These are phyloP conservation scores for Ophiosphaerella narmari DNA, from an alignment of 2,329 filamentous ascomycete species.

Conservation along the genomic window DNA sequence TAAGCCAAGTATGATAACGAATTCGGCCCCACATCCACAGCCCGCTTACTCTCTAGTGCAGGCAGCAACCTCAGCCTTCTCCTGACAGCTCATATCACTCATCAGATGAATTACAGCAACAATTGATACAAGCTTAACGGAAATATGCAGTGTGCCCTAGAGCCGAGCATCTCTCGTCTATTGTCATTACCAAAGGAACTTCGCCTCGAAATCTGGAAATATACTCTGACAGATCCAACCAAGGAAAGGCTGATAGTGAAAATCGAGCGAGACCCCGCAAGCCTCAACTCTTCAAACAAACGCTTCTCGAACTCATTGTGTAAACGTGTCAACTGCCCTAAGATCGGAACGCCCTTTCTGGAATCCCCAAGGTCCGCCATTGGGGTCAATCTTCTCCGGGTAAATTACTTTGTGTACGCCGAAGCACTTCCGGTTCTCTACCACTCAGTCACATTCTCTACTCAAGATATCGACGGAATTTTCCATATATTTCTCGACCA, in stretches of 20 bases:
- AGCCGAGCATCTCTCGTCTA: slow-evolving; percentile 5
- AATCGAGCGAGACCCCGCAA: slow-evolving; percentile 13
- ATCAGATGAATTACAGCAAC: not conserved
- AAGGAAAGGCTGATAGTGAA: slow-evolving; percentile 8
- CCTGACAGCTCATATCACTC: not conserved
- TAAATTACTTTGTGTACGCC: slow-evolving; percentile 21
- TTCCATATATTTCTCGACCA: slow-evolving; percentile 24
- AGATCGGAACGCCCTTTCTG: slow-evolving; percentile 7
- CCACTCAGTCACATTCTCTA: slow-evolving; percentile 17
- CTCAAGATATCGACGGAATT: slow-evolving; percentile 17
- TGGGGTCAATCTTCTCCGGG: slow-evolving; percentile 14
- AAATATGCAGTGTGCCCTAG: not conserved
- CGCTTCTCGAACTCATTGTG: slow-evolving; percentile 5
- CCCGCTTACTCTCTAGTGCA: too few species aligned
- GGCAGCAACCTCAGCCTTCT: too few species aligned
- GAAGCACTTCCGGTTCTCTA: slow-evolving; percentile 36
- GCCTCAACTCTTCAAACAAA: slow-evolving; percentile 1
- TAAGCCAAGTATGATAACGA: too few species aligned
- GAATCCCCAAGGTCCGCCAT: slow-evolving; percentile 4
- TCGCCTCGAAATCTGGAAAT: slow-evolving; percentile 27
- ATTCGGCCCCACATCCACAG: too few species aligned
- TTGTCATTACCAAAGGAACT: slow-evolving; percentile 28
- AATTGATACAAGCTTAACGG: not conserved
- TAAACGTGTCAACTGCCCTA: not conserved
- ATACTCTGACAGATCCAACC: slow-evolving; percentile 22